phyloP scores from a whole-genome alignment of 2,329 filamentous ascomycete genomes.

The Venturia aucupariae region DNA sequence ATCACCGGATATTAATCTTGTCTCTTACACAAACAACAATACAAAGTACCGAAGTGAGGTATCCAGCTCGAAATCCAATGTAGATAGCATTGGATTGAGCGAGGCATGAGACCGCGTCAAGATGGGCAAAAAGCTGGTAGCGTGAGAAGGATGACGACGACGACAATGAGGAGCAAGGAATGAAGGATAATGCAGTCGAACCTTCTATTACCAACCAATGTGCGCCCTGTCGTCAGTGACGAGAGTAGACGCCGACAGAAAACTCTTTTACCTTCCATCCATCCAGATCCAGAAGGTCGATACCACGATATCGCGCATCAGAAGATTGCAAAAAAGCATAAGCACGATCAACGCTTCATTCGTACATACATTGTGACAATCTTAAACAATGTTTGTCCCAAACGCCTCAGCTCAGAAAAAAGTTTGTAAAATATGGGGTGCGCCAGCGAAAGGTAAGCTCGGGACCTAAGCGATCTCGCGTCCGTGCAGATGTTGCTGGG shows the following conservation, averaged over 20 bases:
- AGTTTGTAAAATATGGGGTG: not conserved
- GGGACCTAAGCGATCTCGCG: not conserved
- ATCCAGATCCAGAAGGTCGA: not conserved
- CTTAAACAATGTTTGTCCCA: not conserved
- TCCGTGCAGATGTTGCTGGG: not conserved
- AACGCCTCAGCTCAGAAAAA: conserved; percentile 6
- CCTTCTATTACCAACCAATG: not conserved
- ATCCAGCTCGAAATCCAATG: conserved; percentile 14
- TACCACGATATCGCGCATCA: not conserved
- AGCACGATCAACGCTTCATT: conserved; percentile 4
- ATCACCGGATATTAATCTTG: conserved; percentile 13
- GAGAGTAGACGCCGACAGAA: not conserved
- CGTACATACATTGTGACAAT: conserved; percentile 2
- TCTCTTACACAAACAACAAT: conserved; percentile 12
- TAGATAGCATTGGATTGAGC: conserved; percentile 9
- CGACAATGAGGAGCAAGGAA: not conserved
- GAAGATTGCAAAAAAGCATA: not conserved
- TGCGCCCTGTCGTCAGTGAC: not conserved
- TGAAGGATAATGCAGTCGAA: not conserved
- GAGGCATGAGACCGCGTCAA: conserved; percentile 10
- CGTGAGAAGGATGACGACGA: not conserved
- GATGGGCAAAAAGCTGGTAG: not conserved
- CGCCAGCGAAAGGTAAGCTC: not conserved
- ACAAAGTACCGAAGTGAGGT: conserved; percentile 5
- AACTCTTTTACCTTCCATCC: not conserved